phyloP scores from a whole-genome alignment of 2,329 filamentous ascomycete species.

The Hypoxylon sp. region DNA sequence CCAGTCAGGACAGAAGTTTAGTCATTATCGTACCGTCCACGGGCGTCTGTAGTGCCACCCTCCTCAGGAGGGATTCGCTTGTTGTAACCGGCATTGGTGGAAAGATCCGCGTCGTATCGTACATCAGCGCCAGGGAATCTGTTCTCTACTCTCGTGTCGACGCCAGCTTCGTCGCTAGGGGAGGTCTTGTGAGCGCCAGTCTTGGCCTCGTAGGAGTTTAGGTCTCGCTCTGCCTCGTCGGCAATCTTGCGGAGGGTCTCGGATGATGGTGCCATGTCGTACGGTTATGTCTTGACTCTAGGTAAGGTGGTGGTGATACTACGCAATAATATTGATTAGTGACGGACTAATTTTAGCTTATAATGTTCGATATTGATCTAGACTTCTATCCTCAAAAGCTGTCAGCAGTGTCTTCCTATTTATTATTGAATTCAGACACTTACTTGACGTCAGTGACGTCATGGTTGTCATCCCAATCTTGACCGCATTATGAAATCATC shows the following conservation, averaged over 20 bases:
- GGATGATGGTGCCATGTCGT: slow-evolving; percentile 52
- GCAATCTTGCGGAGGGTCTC: slow-evolving; percentile 61
- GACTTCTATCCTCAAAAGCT: not conserved
- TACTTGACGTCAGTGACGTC: slow-evolving; percentile 42
- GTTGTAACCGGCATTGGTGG: slow-evolving; percentile 63
- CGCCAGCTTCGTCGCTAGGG: slow-evolving; percentile 59
- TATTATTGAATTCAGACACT: slow-evolving; percentile 30
- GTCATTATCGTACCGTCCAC: slow-evolving; percentile 58
- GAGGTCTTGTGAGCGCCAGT: slow-evolving; percentile 60
- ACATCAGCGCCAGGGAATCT: slow-evolving; percentile 62
- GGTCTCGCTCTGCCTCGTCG: slow-evolving; percentile 62
- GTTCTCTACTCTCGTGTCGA: slow-evolving; percentile 60
- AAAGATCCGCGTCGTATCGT: slow-evolving; percentile 59
- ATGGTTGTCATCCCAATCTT: slow-evolving; percentile 37
- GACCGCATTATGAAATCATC: slow-evolving; percentile 52
- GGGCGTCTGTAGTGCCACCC: slow-evolving; percentile 61
- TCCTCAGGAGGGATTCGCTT: slow-evolving; percentile 63
- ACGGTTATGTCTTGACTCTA: slow-evolving; percentile 10
- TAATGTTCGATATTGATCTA: not conserved
- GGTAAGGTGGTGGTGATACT: not conserved
- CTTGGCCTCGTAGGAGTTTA: slow-evolving; percentile 65
- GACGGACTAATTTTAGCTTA: not conserved
- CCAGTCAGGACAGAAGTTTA: slow-evolving; percentile 8
- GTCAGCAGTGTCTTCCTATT: slow-evolving; percentile 11
- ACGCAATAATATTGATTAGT: not conserved